A percentile compares a stretch with the other conserved stretches of the same genome.
phyloP scores from a whole-genome alignment of 2,329 filamentous ascomycete genomes.

The Pleomassaria siparia region DNA sequence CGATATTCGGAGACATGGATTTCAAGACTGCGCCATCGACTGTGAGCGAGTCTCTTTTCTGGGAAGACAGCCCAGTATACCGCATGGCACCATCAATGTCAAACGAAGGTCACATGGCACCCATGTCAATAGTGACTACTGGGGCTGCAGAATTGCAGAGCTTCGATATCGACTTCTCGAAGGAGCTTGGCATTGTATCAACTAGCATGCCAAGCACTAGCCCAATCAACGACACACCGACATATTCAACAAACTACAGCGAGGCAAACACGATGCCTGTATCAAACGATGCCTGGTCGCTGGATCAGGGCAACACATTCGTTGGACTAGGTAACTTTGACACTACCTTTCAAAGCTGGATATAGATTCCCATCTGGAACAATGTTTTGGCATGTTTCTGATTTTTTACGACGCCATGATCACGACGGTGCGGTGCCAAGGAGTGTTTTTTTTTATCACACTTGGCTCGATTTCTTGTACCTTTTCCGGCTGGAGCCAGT shows the following conservation, averaged over 20 bases:
- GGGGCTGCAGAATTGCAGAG: conserved; percentile 24
- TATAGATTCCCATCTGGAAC: conserved; percentile 24
- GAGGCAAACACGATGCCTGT: conserved; percentile 36
- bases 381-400: conserved; percentile 6
- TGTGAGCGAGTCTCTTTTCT: conserved; percentile 37
- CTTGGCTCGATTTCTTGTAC: not conserved
- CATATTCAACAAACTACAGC: conserved; percentile 25
- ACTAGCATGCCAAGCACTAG: conserved; percentile 9
- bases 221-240: conserved; percentile 3
- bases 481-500: conserved; percentile 7
- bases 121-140: conserved; percentile 26
- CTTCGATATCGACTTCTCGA: conserved; percentile 34
- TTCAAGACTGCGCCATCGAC: conserved; percentile 32
- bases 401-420: conserved; percentile 36
- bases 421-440: conserved; percentile 39
- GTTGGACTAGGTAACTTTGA: conserved; percentile 27
- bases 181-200: conserved; percentile 21
- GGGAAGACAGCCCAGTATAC: conserved; percentile 41
- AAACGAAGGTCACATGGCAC: conserved; percentile 23
- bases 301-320: conserved; percentile 31
- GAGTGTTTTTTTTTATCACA: conserved; percentile 24
- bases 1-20: conserved; percentile 38
- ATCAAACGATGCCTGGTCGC: conserved; percentile 35
- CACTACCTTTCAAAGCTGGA: conserved; percentile 31
- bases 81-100: conserved; percentile 29